phyloP scores from a whole-genome alignment of 495 filamentous ascomycete genomes.

The Apodospora peruviana region DNA sequence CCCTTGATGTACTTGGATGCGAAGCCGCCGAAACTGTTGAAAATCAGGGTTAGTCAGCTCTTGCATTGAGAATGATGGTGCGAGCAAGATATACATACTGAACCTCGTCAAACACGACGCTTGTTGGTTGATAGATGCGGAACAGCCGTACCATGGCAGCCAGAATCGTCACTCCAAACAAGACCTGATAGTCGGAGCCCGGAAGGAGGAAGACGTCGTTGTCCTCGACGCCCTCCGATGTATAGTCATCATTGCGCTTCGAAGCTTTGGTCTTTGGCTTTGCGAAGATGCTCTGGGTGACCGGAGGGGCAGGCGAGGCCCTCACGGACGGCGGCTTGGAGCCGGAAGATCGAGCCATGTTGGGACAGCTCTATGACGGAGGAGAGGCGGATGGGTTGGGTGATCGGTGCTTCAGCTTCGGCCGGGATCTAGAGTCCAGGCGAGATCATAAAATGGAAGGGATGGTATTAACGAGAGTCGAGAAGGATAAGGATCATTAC shows the following conservation, averaged over 20 bases:
- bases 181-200: constrained; percentile 70
- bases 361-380: constrained; percentile 1
- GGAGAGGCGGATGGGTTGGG: constrained; percentile 1
- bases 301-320: constrained; percentile 18
- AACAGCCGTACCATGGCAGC: constrained; percentile 81
- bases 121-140: constrained; percentile 91
- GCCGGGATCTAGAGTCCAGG: constrained; percentile 11
- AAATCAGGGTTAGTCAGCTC: constrained; percentile 17
- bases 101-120: constrained; percentile 98
- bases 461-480: constrained; percentile 41
- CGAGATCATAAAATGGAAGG: constrained; percentile 10
- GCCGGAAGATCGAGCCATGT: constrained; percentile 36
- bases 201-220: constrained; percentile 72
- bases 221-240: constrained; percentile 60
- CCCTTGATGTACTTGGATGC: constrained; percentile 99
- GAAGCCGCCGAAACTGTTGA: constrained; percentile 87
- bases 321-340: constrained; percentile 34
- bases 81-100: constrained; percentile 54
- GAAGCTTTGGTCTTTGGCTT: constrained; percentile 26
- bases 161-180: constrained; percentile 66
- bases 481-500: constrained; percentile 39
- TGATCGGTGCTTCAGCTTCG: constrained; percentile 13
- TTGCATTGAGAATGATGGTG: background rate
- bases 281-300: background rate
- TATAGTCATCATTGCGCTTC: constrained; percentile 49